phyloP scores from a whole-genome alignment of 108 stramenopile genomes.

The Parmales sp. region DNA sequence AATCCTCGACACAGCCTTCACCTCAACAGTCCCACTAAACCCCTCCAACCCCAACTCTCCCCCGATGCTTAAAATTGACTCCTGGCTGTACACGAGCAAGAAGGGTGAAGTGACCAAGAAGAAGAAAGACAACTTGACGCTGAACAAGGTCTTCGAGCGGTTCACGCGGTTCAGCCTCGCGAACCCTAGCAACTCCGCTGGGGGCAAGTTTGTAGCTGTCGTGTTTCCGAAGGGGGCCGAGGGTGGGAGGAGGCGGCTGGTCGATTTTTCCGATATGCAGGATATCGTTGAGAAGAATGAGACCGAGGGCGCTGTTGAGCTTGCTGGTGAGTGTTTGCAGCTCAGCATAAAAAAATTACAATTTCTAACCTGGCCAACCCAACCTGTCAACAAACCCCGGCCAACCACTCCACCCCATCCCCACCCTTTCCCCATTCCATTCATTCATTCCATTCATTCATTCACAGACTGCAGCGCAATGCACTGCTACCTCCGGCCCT shows the following conservation, averaged over 20 bases:
- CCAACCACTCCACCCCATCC: too few species aligned
- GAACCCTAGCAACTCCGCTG: neutral
- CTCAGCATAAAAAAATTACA: too few species aligned
- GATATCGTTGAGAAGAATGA: neutral
- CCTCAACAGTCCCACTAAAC: too few species aligned
- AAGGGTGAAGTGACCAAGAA: constrained; percentile 6
- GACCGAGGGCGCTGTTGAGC: neutral
- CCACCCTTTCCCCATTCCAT: too few species aligned
- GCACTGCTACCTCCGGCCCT: neutral
- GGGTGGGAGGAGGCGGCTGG: neutral
- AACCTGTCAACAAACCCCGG: too few species aligned
- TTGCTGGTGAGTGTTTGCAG: too few species aligned
- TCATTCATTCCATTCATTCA: too few species aligned
- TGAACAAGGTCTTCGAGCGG: constrained; percentile 2
- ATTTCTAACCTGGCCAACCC: too few species aligned
- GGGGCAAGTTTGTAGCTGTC: neutral
- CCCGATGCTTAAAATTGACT: neutral
- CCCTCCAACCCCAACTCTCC: neutral
- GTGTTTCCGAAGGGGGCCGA: neutral
- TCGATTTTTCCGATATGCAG: neutral
- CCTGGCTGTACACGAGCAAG: constrained; percentile 8
- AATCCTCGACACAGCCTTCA: neutral
- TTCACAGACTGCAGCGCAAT: neutral
- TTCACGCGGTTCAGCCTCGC: constrained; percentile 6
- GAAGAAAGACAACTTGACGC: neutral